Base-by-base conservation (phyloP, 1,284 basidiomycete species). In the Laetiporus sulphureus region DNA sequence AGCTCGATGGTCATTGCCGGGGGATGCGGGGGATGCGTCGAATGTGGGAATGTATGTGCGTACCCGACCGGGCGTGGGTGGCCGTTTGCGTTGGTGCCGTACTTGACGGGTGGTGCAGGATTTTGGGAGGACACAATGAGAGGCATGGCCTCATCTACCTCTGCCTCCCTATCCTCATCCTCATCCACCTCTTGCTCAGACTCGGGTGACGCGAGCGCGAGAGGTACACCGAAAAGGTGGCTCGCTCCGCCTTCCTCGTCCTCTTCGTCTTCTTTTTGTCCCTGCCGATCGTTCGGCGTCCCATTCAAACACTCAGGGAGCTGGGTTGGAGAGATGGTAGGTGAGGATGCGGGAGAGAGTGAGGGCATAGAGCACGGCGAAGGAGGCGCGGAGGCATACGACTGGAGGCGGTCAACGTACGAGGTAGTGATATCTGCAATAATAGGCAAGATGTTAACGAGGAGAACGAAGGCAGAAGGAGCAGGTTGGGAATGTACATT, bases 331-430 rank as follows among this genome's bases (percentile, higher is more conserved):
- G n/a, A n/a, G n/a, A n/a, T n/a, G n/a, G n/a, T n/a, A n/a, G n/a
- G n/a, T n/a, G n/a, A n/a, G n/a, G n/a, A n/a, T n/a, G n/a, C n/a
- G n/a, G n/a, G n/a, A n/a, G n/a, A n/a, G 27, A 33, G 22, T 20
- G 30, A 43, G 19, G 47, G 47, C 13, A 50, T 45, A 30, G 35
- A 31, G 16, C 45, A 47, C 10, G 66, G 68, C 5, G 77, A 69
- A n/a, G 75, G 54, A 0, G 74, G 66, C 1, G 68, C 64, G 1
- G 79, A 80, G 1, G 72, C 61, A 41, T 76, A 72, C 3, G 76
- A 74, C 2, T 84, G 77, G 2, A 86, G 67, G 42, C 68, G 69
- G 44, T 87, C 77, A 5, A 87, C 84, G 50, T 76, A 85, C 2
- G 79, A 72, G 0, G 82, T 85, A 13, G 85, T 87, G 38, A 75